Evolutionary conservation across 805 yeast species (phyloP).

Genomic region (Saccharomyces cerevisiae): DNA sequence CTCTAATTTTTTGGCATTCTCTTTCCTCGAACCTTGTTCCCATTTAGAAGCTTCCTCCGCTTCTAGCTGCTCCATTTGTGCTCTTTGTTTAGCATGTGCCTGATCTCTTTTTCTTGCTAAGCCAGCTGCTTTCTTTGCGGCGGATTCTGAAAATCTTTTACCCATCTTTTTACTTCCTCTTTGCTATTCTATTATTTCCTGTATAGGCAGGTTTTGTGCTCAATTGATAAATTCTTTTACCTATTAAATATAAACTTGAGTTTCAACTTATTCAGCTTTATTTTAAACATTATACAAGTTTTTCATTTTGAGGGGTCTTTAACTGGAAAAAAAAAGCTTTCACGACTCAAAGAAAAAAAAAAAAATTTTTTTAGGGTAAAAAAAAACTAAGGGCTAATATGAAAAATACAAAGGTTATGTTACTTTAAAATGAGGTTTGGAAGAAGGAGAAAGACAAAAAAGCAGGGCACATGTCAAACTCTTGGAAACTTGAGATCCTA

Average conservation of each 20-base stretch:
- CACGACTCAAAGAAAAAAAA: neutral
- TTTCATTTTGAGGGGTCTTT: neutral
- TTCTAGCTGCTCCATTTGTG: slow-evolving; percentile 19
- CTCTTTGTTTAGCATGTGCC: slow-evolving; percentile 21
- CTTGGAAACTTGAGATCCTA: neutral
- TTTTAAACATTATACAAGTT: neutral
- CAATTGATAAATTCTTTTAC: neutral
- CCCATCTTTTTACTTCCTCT: slow-evolving; percentile 23
- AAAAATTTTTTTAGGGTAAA: neutral
- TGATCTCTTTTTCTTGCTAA: slow-evolving; percentile 29
- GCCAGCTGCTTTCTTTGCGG: slow-evolving; percentile 31
- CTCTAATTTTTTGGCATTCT: slow-evolving; percentile 18
- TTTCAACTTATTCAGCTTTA: neutral
- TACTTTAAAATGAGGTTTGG: neutral
- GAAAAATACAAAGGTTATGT: neutral
- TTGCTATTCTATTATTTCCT: neutral
- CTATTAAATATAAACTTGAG: neutral
- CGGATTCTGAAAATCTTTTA: slow-evolving; percentile 31
- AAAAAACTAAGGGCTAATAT: neutral
- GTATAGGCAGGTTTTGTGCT: neutral
- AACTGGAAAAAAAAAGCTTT: neutral
- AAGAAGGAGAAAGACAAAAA: neutral
- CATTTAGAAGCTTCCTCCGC: slow-evolving; percentile 30
- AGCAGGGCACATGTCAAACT: neutral
- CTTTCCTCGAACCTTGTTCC: slow-evolving; percentile 26